A percentile compares a stretch with the other conserved stretches of the same genome.
phyloP scores from a whole-genome alignment of 2,329 filamentous ascomycete species.

The Penicillium sp. region DNA sequence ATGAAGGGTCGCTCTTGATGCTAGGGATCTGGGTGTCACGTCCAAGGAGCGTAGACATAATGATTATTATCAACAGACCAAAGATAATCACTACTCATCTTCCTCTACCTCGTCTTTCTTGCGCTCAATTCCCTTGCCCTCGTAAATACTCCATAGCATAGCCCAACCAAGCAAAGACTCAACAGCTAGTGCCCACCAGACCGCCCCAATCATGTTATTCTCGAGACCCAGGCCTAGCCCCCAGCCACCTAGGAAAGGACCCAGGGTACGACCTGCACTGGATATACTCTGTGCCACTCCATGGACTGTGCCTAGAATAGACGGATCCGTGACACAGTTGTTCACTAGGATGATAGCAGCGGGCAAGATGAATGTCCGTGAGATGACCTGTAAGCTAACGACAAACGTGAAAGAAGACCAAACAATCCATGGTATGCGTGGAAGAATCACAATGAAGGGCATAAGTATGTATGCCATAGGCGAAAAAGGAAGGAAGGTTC shows the following conservation, averaged over 20 bases:
- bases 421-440: constrained; percentile 53
- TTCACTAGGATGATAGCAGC: constrained; percentile 61
- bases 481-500: constrained; percentile 67
- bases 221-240: constrained; percentile 55
- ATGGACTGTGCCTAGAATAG: constrained; percentile 59
- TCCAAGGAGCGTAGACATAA: not conserved
- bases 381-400: constrained; percentile 67
- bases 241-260: constrained; percentile 56
- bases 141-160: constrained; percentile 61
- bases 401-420: constrained; percentile 67
- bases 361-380: constrained; percentile 67
- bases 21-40: not conserved
- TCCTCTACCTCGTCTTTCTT: constrained; percentile 24
- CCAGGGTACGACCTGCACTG: constrained; percentile 56
- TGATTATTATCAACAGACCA: not conserved
- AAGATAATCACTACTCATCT: constrained; percentile 11
- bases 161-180: constrained; percentile 59
- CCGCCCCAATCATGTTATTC: constrained; percentile 55
- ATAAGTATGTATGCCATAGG: constrained; percentile 68
- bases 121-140: constrained; percentile 63
- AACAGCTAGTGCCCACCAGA: constrained; percentile 58
- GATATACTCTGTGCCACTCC: constrained; percentile 59
- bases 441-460: constrained; percentile 70
- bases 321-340: constrained; percentile 58
- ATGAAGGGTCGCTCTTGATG: not conserved